A percentile compares a stretch with the other conserved stretches of the same genome.
phyloP scores from a whole-genome alignment of 805 yeast genomes.

The Saccharomyces paradoxus region DNA sequence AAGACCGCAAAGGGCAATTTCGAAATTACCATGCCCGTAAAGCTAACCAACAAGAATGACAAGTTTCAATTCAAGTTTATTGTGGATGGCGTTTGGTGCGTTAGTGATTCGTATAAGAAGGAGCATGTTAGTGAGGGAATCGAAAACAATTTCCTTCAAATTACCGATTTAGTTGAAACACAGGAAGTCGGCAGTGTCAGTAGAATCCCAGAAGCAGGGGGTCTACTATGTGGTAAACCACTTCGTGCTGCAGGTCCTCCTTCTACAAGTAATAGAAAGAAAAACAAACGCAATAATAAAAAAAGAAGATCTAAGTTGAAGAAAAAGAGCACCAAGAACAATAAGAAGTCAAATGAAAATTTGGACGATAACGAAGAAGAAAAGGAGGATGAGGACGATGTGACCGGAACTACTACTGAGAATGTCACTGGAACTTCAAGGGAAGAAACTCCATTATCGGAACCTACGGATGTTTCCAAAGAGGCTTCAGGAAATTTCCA shows the following conservation, averaged over 20 bases:
- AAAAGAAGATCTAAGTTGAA: constrained; percentile 7
- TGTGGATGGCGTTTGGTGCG: constrained; percentile 62
- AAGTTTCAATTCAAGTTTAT: constrained; percentile 47
- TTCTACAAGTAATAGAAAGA: constrained; percentile 8
- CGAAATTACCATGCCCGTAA: constrained; percentile 49
- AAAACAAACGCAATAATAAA: constrained; percentile 9
- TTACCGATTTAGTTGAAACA: constrained; percentile 4
- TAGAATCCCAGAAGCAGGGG: constrained; percentile 42
- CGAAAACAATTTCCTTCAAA: constrained; percentile 31
- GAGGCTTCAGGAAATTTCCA: constrained; percentile 20
- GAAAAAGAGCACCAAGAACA: constrained; percentile 3
- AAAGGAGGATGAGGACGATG: neutral
- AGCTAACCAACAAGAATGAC: constrained; percentile 25
- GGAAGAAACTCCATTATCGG: constrained; percentile 14
- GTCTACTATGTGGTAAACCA: constrained; percentile 23
- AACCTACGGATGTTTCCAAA: constrained; percentile 8
- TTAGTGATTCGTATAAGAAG: constrained; percentile 33
- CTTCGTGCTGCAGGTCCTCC: constrained; percentile 2
- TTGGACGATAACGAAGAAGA: neutral
- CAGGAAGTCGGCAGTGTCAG: constrained; percentile 23
- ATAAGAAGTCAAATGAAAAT: neutral
- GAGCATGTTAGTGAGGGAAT: constrained; percentile 38
- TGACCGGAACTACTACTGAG: neutral
- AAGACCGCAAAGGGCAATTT: constrained; percentile 55
- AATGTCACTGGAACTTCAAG: constrained; percentile 7